Evolutionary conservation across 805 yeast genomes (phyloP).

Genomic region (Kodamaea restingae): DNA sequence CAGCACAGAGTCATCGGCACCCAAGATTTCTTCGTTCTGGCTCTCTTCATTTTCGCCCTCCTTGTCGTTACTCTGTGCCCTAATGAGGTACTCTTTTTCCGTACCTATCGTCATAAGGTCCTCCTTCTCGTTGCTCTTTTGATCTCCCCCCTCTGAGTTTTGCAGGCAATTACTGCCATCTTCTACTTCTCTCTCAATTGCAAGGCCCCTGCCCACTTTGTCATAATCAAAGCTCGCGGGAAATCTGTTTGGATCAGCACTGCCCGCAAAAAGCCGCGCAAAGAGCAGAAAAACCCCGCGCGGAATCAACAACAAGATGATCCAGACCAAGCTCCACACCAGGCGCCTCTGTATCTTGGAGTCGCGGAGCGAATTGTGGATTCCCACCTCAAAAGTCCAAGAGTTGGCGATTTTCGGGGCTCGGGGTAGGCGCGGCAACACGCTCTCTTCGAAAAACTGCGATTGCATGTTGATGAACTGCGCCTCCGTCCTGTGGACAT

Average conservation of each 20-base stretch:
- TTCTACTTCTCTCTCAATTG: background rate
- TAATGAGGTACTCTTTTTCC: too few relatives aligned
- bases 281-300: conserved; percentile 40
- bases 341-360: conserved; percentile 11
- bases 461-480: conserved; percentile 19
- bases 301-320: conserved; percentile 52
- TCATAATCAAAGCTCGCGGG: conserved; percentile 28
- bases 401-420: conserved; percentile 37
- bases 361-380: conserved; percentile 28
- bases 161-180: too few relatives aligned
- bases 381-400: conserved; percentile 44
- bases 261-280: conserved; percentile 6
- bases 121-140: too few relatives aligned
- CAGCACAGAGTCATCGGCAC: too few relatives aligned
- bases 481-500: conserved; percentile 3
- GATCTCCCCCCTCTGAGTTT: too few relatives aligned
- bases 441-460: conserved; percentile 23
- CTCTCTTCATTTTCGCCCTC: too few relatives aligned
- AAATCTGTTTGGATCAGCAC: conserved; percentile 15
- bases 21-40: too few relatives aligned
- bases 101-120: too few relatives aligned
- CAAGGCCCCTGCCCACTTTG: conserved; percentile 13
- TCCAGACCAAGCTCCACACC: conserved; percentile 36
- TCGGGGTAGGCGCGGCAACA: conserved; percentile 33
- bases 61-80: too few relatives aligned